phyloP scores from a whole-genome alignment of 345 rosid species.

The Microcos paniculata region DNA sequence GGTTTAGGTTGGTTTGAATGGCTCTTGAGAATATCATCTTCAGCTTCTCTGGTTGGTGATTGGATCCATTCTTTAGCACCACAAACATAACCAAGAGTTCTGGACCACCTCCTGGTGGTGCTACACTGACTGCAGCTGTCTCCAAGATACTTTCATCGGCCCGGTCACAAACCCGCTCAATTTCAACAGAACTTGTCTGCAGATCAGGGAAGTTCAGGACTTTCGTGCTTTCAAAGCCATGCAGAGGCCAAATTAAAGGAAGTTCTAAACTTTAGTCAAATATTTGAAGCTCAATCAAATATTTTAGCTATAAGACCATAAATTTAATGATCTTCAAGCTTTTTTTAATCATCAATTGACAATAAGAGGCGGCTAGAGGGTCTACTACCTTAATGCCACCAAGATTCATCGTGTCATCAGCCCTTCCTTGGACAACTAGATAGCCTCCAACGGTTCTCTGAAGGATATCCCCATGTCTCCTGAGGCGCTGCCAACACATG shows the following conservation, averaged over 20 bases:
- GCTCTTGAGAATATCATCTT: conserved; percentile 56
- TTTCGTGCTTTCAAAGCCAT: background rate
- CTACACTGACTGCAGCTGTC: conserved; percentile 73
- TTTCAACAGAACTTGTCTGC: conserved; percentile 91
- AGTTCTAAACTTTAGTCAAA: no score
- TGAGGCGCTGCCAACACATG: conserved; percentile 49
- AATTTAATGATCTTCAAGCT: background rate
- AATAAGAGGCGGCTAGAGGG: background rate
- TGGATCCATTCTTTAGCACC: conserved; percentile 60
- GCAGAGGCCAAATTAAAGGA: background rate
- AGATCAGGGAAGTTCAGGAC: background rate
- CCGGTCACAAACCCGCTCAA: conserved; percentile 70
- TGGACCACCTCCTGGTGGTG: conserved; percentile 71
- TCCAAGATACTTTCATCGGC: conserved; percentile 74
- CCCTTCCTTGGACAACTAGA: conserved; percentile 72
- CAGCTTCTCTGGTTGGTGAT: conserved; percentile 38
- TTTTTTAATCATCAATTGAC: background rate
- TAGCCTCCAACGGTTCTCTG: conserved; percentile 76
- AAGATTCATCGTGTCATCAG: conserved; percentile 98
- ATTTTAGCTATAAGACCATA: background rate
- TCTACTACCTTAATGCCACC: conserved; percentile 83
- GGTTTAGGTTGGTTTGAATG: conserved; percentile 75
- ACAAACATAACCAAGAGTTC: conserved; percentile 59
- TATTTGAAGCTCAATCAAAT: background rate
- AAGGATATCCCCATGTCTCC: conserved; percentile 90